Base-by-base conservation (phyloP, 1,284 basidiomycete genomes). In the Amylostereum areolatum region DNA sequence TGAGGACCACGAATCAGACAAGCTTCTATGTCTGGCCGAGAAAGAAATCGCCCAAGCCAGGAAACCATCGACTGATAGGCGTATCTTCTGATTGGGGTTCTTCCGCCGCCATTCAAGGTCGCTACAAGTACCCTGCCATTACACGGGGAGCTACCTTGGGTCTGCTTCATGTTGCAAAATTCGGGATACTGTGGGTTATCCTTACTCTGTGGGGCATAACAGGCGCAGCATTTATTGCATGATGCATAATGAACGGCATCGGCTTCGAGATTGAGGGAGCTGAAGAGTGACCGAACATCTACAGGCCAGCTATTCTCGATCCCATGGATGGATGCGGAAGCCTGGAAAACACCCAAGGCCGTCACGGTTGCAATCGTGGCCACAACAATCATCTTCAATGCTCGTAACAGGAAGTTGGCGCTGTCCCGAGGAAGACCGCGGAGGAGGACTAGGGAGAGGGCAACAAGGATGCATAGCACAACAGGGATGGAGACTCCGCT, bases 251-350 rank as follows among this genome's bases (percentile, higher is more conserved):
- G n/a, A n/a, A 39, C 37, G 5, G 12, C 5, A 18, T 39, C 12
- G 5, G 37, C n/a, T 6, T 6, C n/a, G 6, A 39, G 37, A n/a
- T 39, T 39, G 37, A 39, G 27, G 5, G 5, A 6, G 5, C 27
- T n/a, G 37, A 39, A 25, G 5, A 39, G n/a, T 6, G 37, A 18
- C 6, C 37, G 37, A 5, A 39, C 27, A 25, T 39, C 37, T n/a
- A n/a, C n/a, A n/a, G n/a, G n/a, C n/a, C n/a, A n/a, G 43, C 61
- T 8, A 35, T 8, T 35, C 34, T 35, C 34, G 34, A 35, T n/a
- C 34, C 34, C 9, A 35, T 8, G n/a, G n/a, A 35, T 8, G 34
- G 34, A 35, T 35, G 34, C n/a, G n/a, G n/a, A n/a, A n/a, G n/a
- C n/a, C n/a, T n/a, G n/a, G n/a, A n/a, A n/a, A n/a, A n/a, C n/a